Base-by-base conservation (phyloP, 805 yeast genomes). In the Pichia manshurica region DNA sequence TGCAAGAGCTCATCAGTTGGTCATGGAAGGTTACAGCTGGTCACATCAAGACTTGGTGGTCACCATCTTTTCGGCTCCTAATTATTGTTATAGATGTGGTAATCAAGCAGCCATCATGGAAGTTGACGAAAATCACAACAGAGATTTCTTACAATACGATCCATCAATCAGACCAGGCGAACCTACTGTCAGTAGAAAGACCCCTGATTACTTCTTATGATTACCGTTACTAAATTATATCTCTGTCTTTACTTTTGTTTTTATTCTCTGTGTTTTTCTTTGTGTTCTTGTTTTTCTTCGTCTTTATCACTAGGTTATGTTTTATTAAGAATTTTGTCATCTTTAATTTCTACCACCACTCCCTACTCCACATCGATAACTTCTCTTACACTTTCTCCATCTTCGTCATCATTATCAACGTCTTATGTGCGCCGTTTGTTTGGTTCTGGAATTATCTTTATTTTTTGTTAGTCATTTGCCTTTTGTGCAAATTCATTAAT, bases 31-130 rank as follows among this genome's bases (percentile, higher is more conserved):
- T 50, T 90, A 81, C 64, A 79, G 87, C 40, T 90, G 96, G 96
- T 79, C 91, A 35, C 96, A 90, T 70, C 95, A 86, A 67, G 95
- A 90, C 70, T 78, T 81, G 52, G 97, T 90, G 40, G 97, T 90
- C 37, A 90, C 98, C 29, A 88, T 90, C 48, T 90, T 89, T 66
- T 79, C 88, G 51, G 98, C 98, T 25, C 98, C 98, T 51, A 90
- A 90, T 68, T 90, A 90, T 67, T 90, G 98, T 70, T 90, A 90
- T 68, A 78, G 98, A 71, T 90, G 98, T 72, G 98, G 98, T 60
- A 90, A 90, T 70, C 96, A 88, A 72, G 97, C 97, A 39, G 96
- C 96, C 34, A 87, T 90, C 57, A 90, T 90, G 97, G 96, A 90
- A 70, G 96, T 90, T 52, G 96, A 90, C 66, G 97, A 90, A 67